Evolutionary conservation across 306 rosid genomes (phyloP), one percentile per base, ranked within the genome.

Genomic region (Vicia sativa): DNA sequence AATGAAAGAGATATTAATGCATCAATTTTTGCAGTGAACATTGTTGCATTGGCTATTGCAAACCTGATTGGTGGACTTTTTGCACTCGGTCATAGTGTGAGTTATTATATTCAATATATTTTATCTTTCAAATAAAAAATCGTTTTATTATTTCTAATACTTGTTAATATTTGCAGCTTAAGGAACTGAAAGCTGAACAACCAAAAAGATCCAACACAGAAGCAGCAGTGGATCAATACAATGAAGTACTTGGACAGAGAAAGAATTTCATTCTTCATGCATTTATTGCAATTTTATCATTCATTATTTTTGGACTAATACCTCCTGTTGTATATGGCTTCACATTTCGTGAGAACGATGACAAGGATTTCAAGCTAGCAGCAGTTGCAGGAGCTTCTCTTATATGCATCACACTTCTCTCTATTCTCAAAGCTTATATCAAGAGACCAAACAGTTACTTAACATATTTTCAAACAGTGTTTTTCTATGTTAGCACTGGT

Each of bases 51-150:
- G 82, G 81, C 92, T 57, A 37, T 89, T 71, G 96, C 98, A 68
- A 92, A 92, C 74, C 68, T 92, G 75, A 65, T 92, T 4, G 89
- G 96, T 14, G 98, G 98, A 69, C 83, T 92, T 56, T 84, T 86
- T 68, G 11, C 79, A 73, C 78, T 92, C 48, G 82, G 74, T 68
- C 89, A 89, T 64, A 71, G 73, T 43, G 95, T 92, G 80, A 92
- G 98, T 84, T 13, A 52, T 3, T 13, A 29, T 54, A 58, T 58
- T 46, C 37, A 8, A 6, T 31, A 7, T 31, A 1, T 31, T 1
- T 7, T 31, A 31, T 31, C 8, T 31, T 1, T 31, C 5, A 6
- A 1, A 31, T 0, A 31, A 28, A 4, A 31, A 31, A 31, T 0
- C 37, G 5, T 6, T 31, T 31, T 14, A 45, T 15, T 48, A 16